Conservation (phyloP, 163 green algal genomes). For the Chloromonas sp. region DNA sequence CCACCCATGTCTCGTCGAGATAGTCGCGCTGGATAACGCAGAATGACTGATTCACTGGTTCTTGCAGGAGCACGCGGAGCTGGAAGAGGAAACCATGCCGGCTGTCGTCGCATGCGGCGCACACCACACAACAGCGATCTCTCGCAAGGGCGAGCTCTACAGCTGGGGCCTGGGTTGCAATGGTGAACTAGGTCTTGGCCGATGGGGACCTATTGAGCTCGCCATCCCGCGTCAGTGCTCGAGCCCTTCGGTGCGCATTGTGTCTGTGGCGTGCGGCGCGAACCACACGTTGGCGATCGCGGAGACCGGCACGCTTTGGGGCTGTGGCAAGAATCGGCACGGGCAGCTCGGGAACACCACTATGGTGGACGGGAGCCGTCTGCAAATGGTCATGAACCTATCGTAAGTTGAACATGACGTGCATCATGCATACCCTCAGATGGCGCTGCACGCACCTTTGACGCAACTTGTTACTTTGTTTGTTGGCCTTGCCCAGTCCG, state of each 20-base stretch:
- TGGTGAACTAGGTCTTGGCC: constrained; percentile 70
- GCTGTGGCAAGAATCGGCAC: constrained; percentile 47
- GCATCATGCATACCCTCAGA: background rate
- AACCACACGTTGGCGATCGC: constrained; percentile 75
- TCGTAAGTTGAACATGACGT: constrained; percentile 19
- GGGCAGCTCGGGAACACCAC: constrained; percentile 36
- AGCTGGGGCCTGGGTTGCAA: constrained; percentile 75
- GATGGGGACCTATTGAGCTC: constrained; percentile 48
- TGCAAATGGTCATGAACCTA: constrained; percentile 32
- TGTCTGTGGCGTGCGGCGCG: constrained; percentile 44
- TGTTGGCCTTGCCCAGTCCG: too few species aligned
- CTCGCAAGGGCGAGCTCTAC: constrained; percentile 63
- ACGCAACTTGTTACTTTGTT: background rate
- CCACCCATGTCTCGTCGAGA: too few species aligned
- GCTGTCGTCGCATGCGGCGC: constrained; percentile 66
- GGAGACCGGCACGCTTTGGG: constrained; percentile 62
- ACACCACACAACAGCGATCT: constrained; percentile 60
- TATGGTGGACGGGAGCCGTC: constrained; percentile 21
- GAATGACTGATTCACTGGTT: too few species aligned
- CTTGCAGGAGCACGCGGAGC: constrained; percentile 33
- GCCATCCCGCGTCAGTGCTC: constrained; percentile 45
- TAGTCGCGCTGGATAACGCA: too few species aligned
- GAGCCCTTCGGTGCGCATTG: constrained; percentile 26
- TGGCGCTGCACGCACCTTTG: background rate
- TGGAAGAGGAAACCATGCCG: constrained; percentile 62